Percentiles rank a stretch among this genome's conserved stretches.
Conservation (phyloP, 768 basidiomycete species). For the Lactarius pseudohatsudake region DNA sequence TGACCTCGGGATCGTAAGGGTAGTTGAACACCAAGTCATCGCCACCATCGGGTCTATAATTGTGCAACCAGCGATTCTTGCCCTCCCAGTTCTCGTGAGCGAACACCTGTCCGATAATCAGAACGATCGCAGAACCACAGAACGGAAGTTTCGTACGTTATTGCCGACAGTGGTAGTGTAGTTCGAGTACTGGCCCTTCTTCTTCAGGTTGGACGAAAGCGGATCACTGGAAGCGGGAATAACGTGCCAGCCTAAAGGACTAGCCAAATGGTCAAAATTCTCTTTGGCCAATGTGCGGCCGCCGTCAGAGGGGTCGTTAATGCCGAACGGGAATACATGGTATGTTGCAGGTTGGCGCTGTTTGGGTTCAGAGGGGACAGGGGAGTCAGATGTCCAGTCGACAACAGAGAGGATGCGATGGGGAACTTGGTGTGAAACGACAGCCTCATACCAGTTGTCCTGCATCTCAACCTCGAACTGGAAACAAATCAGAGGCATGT, state of each 20-base stretch:
- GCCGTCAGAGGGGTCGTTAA: slow-evolving; percentile 81
- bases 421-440: slow-evolving; percentile 71
- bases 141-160: slow-evolving; percentile 50
- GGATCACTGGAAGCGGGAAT: slow-evolving; percentile 76
- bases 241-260: slow-evolving; percentile 90
- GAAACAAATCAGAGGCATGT: slow-evolving; percentile 1
- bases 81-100: slow-evolving; percentile 95
- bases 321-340: slow-evolving; percentile 75
- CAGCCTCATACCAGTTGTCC: slow-evolving; percentile 95
- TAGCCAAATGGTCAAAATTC: slow-evolving; percentile 74
- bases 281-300: slow-evolving; percentile 58
- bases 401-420: slow-evolving; percentile 85
- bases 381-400: slow-evolving; percentile 92
- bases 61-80: slow-evolving; percentile 55
- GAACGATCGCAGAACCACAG: background rate
- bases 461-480: slow-evolving; percentile 91
- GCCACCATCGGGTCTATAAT: slow-evolving; percentile 78
- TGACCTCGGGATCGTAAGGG: slow-evolving; percentile 66
- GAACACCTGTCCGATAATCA: slow-evolving; percentile 52
- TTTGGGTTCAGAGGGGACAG: slow-evolving; percentile 40
- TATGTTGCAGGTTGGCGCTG: slow-evolving; percentile 44
- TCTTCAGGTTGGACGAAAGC: slow-evolving; percentile 33
- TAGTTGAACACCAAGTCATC: slow-evolving; percentile 60
- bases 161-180: slow-evolving; percentile 86
- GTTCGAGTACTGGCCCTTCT: slow-evolving; percentile 41